These are phyloP conservation scores for Neurospora sp. DNA, from an alignment of 495 filamentous ascomycete species.

Conservation along the genomic window DNA sequence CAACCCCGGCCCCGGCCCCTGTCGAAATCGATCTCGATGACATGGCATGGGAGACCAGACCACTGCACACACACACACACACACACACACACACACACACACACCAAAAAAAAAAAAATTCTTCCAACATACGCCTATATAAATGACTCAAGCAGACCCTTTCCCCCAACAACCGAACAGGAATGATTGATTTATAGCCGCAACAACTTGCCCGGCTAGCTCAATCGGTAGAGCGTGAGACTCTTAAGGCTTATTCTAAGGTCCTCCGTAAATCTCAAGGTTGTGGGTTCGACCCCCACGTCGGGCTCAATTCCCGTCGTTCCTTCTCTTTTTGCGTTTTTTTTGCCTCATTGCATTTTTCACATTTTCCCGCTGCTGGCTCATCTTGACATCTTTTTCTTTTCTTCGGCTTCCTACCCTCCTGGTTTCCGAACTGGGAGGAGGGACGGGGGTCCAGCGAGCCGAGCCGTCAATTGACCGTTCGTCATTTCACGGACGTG, in stretches of 20 bases:
- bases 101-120: neutral
- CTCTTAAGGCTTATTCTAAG: slow-evolving; percentile 40
- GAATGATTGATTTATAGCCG: neutral
- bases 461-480: no score
- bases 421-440: no score
- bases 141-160: neutral
- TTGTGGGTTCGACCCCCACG: neutral
- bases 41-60: no score
- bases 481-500: no score
- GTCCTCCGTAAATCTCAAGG: neutral
- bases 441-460: no score
- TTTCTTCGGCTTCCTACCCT: no score
- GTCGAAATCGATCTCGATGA: neutral
- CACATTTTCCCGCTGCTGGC: no score
- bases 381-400: no score
- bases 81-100: neutral
- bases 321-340: neutral
- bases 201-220: slow-evolving; percentile 35
- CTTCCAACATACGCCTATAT: neutral
- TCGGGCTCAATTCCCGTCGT: neutral
- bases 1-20: neutral
- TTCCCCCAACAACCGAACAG: neutral
- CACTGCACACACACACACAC: neutral
- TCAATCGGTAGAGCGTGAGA: slow-evolving; percentile 70
- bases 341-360: no score